These are phyloP conservation scores for Suillus sp. DNA, from an alignment of 768 basidiomycete genomes.

Conservation along the genomic window DNA sequence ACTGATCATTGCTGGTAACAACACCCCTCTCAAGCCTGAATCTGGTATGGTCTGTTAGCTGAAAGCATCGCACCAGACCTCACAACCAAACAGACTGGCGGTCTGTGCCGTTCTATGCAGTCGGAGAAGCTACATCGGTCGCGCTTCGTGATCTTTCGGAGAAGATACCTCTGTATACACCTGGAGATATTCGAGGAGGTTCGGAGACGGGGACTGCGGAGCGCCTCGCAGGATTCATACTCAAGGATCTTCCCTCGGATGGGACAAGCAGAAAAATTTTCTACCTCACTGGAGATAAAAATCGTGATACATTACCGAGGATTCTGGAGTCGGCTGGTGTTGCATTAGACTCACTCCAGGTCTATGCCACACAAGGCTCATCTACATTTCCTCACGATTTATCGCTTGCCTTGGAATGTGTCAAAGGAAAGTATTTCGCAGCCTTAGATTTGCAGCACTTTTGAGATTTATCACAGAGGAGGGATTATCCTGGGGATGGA, in stretches of 20 bases:
- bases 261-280: constrained; percentile 41
- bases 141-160: constrained; percentile 42
- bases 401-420: constrained; percentile 29
- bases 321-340: constrained; percentile 51
- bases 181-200: constrained; percentile 44
- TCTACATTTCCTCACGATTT: constrained; percentile 51
- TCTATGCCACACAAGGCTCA: constrained; percentile 70
- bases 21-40: background rate
- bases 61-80: constrained; percentile 4
- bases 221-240: constrained; percentile 64
- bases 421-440: constrained; percentile 25
- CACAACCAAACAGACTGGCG: constrained; percentile 49
- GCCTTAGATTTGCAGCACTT: background rate
- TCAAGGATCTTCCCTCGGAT: constrained; percentile 35
- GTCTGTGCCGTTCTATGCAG: constrained; percentile 72
- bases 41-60: constrained; percentile 17
- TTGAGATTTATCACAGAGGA: constrained; percentile 12
- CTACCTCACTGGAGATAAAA: constrained; percentile 89
- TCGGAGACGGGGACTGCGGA: constrained; percentile 66
- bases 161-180: constrained; percentile 40
- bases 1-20: constrained; percentile 16
- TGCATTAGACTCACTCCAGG: constrained; percentile 53
- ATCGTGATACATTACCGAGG: constrained; percentile 62
- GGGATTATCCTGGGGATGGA: constrained; percentile 53
- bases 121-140: constrained; percentile 65